Percentiles rank a stretch among this genome's conserved stretches.
Evolutionary conservation across 352 stramenopile species (phyloP).

Genomic region (Pythium coloratum): DNA sequence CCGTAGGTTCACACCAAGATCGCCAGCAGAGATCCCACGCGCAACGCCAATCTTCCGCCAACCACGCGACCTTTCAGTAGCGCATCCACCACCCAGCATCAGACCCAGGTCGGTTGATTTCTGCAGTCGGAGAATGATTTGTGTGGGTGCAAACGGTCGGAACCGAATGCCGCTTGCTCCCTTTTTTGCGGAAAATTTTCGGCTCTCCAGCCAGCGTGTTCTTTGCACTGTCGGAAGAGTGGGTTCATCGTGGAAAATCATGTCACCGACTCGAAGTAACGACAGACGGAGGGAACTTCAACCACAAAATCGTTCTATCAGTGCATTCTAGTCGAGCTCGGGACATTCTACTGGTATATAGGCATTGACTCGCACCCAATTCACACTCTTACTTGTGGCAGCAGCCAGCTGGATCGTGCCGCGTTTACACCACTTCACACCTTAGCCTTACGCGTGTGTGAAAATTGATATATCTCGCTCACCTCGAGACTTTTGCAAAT

Average conservation of each 20-base stretch:
- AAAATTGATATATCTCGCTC: no score
- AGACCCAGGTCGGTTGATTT: background rate
- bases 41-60: background rate
- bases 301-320: background rate
- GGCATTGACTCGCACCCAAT: background rate
- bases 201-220: background rate
- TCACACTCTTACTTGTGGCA: background rate
- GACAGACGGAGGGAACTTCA: constrained; percentile 2
- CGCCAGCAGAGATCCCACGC: constrained; percentile 3
- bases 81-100: background rate
- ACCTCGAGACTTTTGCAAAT: no score
- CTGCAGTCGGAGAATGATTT: background rate
- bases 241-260: background rate
- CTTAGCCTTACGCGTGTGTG: no score
- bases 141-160: background rate
- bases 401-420: background rate
- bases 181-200: constrained; percentile 13
- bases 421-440: background rate
- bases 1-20: background rate
- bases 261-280: constrained; percentile 7
- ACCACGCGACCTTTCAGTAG: background rate
- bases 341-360: background rate
- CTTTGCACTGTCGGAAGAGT: background rate
- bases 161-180: background rate
- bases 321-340: background rate